Evolutionary conservation across 177 flowering plant genomes (phyloP).

Genomic region (Vitis hybrid): DNA sequence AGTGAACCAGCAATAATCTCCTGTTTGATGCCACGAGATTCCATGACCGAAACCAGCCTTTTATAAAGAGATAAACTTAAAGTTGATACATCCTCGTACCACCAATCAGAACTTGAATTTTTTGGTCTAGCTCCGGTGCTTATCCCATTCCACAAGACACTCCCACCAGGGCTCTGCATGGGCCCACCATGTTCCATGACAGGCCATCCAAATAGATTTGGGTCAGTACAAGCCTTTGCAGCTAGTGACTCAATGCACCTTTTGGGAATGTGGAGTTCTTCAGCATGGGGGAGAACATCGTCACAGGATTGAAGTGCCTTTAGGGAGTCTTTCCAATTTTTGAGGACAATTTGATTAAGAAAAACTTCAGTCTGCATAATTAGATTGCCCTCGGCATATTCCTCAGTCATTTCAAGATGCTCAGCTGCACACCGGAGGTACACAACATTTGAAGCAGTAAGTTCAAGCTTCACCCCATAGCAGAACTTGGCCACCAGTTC

Average conservation of each 20-base stretch:
- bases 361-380: conserved; percentile 69
- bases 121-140: conserved; percentile 85
- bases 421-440: conserved; percentile 80
- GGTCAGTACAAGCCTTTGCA: conserved; percentile 71
- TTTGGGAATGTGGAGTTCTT: conserved; percentile 61
- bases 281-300: conserved; percentile 68
- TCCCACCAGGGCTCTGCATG: conserved; percentile 95
- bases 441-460: conserved; percentile 81
- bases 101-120: conserved; percentile 76
- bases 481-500: conserved; percentile 93
- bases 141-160: conserved; percentile 89
- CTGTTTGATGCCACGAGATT: conserved; percentile 66
- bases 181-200: conserved; percentile 72
- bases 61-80: conserved; percentile 67
- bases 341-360: conserved; percentile 71
- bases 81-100: conserved; percentile 85
- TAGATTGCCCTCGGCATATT: conserved; percentile 79
- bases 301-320: conserved; percentile 80
- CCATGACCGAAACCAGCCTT: conserved; percentile 70
- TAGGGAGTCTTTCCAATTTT: conserved; percentile 81
- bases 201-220: conserved; percentile 88
- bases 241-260: conserved; percentile 79
- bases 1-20: conserved; percentile 79
- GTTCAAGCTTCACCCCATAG: conserved; percentile 89
- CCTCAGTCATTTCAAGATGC: conserved; percentile 86